A percentile compares a stretch with the other conserved stretches of the same genome.
Evolutionary conservation across 192 early-diverging fungal genomes (phyloP).

Genomic region (Coemansia aciculifera): DNA sequence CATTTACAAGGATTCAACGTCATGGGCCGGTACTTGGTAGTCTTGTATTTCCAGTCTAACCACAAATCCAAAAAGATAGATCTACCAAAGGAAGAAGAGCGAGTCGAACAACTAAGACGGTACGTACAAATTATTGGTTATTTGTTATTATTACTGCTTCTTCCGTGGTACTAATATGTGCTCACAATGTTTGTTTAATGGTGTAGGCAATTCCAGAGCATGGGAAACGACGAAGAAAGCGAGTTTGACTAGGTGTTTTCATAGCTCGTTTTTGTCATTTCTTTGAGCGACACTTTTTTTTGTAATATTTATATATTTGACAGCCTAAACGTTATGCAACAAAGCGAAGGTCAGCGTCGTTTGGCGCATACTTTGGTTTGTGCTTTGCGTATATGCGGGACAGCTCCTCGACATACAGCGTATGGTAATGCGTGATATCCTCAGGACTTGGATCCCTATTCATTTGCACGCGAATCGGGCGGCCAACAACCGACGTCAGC

Average conservation of each 20-base stretch:
- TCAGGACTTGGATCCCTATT: conserved; percentile 31
- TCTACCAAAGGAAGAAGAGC: conserved; percentile 74
- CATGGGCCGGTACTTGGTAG: conserved; percentile 91
- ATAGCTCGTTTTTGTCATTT: neutral
- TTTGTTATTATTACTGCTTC: neutral
- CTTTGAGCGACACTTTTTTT: neutral
- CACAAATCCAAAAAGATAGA: conserved; percentile 81
- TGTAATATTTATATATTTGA: neutral
- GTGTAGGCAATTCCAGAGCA: conserved; percentile 44
- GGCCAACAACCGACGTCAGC: conserved; percentile 49
- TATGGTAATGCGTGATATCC: conserved; percentile 39
- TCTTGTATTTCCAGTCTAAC: conserved; percentile 85
- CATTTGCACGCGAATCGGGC: conserved; percentile 31
- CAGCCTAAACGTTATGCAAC: conserved; percentile 18
- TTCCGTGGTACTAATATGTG: neutral
- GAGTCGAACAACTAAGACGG: conserved; percentile 69
- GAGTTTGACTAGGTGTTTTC: conserved; percentile 19
- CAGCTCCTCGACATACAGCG: conserved; percentile 45
- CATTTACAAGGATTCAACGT: conserved; percentile 97
- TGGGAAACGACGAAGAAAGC: conserved; percentile 35
- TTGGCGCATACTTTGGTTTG: conserved; percentile 44
- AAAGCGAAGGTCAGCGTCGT: conserved; percentile 33
- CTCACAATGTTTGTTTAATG: neutral
- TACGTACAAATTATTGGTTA: conserved; percentile 20
- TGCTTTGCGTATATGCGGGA: conserved; percentile 42